These are phyloP conservation scores for Colletotrichum sp. DNA, from an alignment of 2,329 filamentous ascomycete species.

Conservation along the genomic window DNA sequence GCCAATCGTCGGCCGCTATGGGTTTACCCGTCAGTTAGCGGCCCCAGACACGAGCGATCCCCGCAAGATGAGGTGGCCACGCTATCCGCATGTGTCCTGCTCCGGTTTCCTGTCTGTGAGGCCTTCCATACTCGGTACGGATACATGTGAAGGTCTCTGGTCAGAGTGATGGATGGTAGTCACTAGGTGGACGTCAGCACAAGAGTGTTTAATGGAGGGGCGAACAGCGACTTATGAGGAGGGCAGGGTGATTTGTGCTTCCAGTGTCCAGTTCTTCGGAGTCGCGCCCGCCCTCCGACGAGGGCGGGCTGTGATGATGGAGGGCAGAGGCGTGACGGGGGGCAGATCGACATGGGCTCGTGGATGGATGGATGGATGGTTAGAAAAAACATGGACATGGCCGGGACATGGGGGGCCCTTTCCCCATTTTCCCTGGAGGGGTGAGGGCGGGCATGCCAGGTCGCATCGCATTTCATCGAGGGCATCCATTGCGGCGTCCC, in stretches of 20 bases:
- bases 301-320: not conserved
- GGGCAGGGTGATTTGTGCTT: not conserved
- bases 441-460: constrained; percentile 10
- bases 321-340: not conserved
- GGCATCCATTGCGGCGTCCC: not conserved
- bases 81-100: not conserved
- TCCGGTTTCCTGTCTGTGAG: not conserved
- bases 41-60: not conserved
- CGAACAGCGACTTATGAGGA: not conserved
- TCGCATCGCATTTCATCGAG: constrained; percentile 2
- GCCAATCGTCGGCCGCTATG: constrained; percentile 18
- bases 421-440: not conserved
- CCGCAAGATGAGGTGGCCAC: not conserved
- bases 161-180: not conserved
- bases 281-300: not conserved
- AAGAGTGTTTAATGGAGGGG: not conserved
- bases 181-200: not conserved
- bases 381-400: not conserved
- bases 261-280: not conserved
- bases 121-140: not conserved
- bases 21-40: constrained; percentile 16
- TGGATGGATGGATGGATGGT: not conserved
- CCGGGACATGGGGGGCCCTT: not conserved
- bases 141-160: not conserved
- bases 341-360: not conserved